These are phyloP conservation scores for Ashbya aceris DNA, from an alignment of 1,139 yeast species.

Conservation along the genomic window DNA sequence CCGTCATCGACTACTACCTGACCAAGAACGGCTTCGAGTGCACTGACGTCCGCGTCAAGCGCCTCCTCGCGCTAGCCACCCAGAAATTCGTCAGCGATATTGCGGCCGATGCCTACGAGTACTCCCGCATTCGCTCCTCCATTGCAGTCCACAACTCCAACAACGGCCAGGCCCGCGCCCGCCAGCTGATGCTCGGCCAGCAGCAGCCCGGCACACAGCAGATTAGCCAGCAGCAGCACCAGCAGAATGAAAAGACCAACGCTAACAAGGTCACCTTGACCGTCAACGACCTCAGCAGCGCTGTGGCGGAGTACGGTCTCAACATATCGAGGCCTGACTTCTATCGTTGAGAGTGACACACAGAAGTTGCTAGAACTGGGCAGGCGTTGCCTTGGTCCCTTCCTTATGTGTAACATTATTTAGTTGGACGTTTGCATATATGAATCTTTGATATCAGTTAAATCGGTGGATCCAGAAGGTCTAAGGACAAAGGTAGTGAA, in stretches of 20 bases:
- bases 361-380: conserved; percentile 3
- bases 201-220: conserved; percentile 39
- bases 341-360: conserved; percentile 46
- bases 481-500: too few relatives aligned
- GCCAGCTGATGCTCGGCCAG: conserved; percentile 55
- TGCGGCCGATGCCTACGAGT: conserved; percentile 95
- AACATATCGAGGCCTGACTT: conserved; percentile 89
- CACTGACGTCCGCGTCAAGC: conserved; percentile 67
- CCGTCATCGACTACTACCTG: conserved; percentile 90
- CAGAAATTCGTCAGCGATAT: conserved; percentile 91
- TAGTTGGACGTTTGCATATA: background rate
- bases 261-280: conserved; percentile 32
- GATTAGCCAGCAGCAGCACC: conserved; percentile 28
- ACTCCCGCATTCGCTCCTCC: conserved; percentile 78
- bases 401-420: conserved; percentile 3
- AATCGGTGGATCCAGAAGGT: background rate
- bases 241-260: conserved; percentile 35
- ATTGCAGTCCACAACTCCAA: conserved; percentile 75
- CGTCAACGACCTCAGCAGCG: conserved; percentile 29
- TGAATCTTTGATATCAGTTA: background rate
- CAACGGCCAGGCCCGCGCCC: conserved; percentile 80
- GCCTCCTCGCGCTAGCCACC: conserved; percentile 86
- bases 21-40: conserved; percentile 85
- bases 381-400: background rate
- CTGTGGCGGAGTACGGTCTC: conserved; percentile 76